phyloP scores from a whole-genome alignment of 345 rosid species.

The Theobroma cacao region DNA sequence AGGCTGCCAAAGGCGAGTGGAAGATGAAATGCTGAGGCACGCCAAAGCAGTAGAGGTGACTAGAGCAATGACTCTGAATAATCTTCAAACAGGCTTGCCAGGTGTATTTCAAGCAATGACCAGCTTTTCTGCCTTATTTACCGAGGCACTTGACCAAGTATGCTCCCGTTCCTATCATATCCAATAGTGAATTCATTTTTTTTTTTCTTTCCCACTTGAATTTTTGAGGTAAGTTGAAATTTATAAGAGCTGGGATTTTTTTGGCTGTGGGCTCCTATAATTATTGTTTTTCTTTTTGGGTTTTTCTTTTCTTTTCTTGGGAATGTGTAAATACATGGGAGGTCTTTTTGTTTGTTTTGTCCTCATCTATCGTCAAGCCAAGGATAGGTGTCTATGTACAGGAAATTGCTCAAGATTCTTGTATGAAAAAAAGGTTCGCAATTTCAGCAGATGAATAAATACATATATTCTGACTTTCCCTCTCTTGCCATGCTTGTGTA shows the following conservation, averaged over 20 bases:
- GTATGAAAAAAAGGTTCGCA: slow-evolving; percentile 13
- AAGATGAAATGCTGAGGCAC: slow-evolving; percentile 90
- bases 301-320: slow-evolving; percentile 20
- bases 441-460: slow-evolving; percentile 34
- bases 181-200: slow-evolving; percentile 42
- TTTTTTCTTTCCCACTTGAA: slow-evolving; percentile 5
- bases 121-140: slow-evolving; percentile 77
- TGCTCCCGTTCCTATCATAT: slow-evolving; percentile 79
- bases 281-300: slow-evolving; percentile 12
- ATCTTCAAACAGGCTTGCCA: slow-evolving; percentile 88
- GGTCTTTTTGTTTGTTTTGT: slow-evolving; percentile 11
- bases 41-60: slow-evolving; percentile 90
- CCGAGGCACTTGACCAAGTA: slow-evolving; percentile 61
- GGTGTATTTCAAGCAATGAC: slow-evolving; percentile 93
- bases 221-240: slow-evolving; percentile 25
- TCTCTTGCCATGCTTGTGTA: background rate
- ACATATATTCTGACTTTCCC: slow-evolving; percentile 6
- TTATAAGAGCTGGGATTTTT: slow-evolving; percentile 34
- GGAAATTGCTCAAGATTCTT: slow-evolving; percentile 39
- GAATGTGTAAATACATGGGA: slow-evolving; percentile 38
- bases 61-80: slow-evolving; percentile 81
- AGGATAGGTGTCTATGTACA: slow-evolving; percentile 36
- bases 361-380: background rate
- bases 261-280: slow-evolving; percentile 32
- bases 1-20: slow-evolving; percentile 79